These are phyloP conservation scores for Hibiscus mutabilis DNA, from an alignment of 345 rosid genomes.

Conservation along the genomic window DNA sequence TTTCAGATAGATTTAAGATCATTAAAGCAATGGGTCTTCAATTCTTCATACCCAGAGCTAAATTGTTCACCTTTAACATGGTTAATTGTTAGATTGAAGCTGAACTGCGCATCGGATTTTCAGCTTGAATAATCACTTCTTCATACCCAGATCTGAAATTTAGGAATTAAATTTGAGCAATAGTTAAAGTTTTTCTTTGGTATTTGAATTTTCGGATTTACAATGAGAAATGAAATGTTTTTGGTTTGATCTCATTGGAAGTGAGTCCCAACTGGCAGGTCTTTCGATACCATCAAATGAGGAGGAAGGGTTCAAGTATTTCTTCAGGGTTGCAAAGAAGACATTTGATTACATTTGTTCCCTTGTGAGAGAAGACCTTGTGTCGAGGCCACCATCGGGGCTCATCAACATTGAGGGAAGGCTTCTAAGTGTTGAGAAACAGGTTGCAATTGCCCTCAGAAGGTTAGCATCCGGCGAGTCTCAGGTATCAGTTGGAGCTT, in stretches of 20 bases:
- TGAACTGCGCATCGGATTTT: neutral
- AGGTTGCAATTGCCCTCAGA: constrained; percentile 85
- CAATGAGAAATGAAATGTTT: constrained; percentile 6
- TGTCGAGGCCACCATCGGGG: constrained; percentile 91
- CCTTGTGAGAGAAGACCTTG: constrained; percentile 79
- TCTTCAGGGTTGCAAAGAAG: constrained; percentile 77
- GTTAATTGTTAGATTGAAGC: neutral
- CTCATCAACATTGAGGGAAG: constrained; percentile 96
- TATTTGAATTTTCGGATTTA: neutral
- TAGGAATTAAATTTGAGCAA: neutral
- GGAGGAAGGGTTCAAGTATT: constrained; percentile 83
- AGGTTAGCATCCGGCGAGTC: constrained; percentile 94
- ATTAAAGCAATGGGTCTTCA: neutral
- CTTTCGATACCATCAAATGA: constrained; percentile 43
- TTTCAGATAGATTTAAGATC: neutral
- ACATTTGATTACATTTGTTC: constrained; percentile 83
- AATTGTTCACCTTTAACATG: neutral
- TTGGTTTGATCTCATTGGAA: constrained; percentile 8
- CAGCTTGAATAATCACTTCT: neutral
- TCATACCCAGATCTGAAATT: neutral
- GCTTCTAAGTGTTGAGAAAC: constrained; percentile 93
- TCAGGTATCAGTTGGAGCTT: constrained; percentile 86
- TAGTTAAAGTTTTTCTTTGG: neutral
- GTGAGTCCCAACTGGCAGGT: constrained; percentile 25
- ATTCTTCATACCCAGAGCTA: neutral